Conservation (phyloP, 495 filamentous ascomycete genomes). For the Cairneyella variabilis region DNA sequence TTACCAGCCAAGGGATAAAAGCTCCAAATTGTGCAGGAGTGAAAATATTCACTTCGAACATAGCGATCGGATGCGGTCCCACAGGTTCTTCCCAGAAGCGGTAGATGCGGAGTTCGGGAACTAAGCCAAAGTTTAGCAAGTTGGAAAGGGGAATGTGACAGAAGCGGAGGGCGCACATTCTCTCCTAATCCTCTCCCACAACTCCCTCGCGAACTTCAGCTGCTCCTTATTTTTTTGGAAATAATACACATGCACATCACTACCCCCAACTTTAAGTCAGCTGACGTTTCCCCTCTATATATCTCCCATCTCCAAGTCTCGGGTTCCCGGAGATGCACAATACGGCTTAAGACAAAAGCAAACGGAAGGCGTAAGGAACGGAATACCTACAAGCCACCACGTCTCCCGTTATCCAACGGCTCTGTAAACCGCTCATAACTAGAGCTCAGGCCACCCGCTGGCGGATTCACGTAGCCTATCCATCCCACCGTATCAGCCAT, state of each 20-base stretch:
- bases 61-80: conserved; percentile 78
- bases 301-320: too few relatives aligned
- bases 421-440: conserved; percentile 63
- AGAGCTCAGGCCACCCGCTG: conserved; percentile 51
- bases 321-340: too few relatives aligned
- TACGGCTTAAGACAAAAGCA: too few relatives aligned
- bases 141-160: neutral
- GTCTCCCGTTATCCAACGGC: conserved; percentile 55
- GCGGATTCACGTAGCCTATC: conserved; percentile 53
- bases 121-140: conserved; percentile 31
- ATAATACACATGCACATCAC: conserved; percentile 81
- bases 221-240: conserved; percentile 62
- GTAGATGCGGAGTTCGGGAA: conserved; percentile 86
- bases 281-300: too few relatives aligned
- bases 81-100: conserved; percentile 69
- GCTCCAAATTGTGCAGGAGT: conserved; percentile 60
- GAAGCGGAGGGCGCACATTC: conserved; percentile 57
- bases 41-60: conserved; percentile 91
- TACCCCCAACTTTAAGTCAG: conserved; percentile 11
- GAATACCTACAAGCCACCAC: conserved; percentile 53
- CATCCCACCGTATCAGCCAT: too few relatives aligned
- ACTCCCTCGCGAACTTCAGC: conserved; percentile 58
- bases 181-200: conserved; percentile 73
- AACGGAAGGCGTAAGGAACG: neutral
- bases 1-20: conserved; percentile 64